Percentiles rank a stretch among this genome's conserved stretches.
phyloP scores from a whole-genome alignment of 73 alveolate species.

The Tetrahymena elliotti region DNA sequence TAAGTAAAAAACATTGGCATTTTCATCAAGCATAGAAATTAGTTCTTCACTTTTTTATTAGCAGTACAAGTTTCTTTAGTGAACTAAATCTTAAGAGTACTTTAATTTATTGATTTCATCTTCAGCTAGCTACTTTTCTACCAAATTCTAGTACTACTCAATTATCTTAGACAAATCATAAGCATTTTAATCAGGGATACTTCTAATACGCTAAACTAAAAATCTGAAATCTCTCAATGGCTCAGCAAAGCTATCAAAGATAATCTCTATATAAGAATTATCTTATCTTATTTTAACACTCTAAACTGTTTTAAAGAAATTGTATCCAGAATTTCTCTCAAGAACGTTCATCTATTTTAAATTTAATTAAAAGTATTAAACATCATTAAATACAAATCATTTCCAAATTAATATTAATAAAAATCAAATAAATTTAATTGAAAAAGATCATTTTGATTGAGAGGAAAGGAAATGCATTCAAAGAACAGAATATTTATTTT shows the following conservation, averaged over 20 bases:
- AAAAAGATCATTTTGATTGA: too few species aligned
- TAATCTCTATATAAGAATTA: not conserved
- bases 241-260: not conserved
- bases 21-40: not conserved
- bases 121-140: not conserved
- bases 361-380: too few species aligned
- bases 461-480: too few species aligned
- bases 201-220: not conserved
- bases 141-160: not conserved
- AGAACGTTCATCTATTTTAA: not conserved
- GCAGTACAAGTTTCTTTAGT: not conserved
- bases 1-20: not conserved
- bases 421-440: too few species aligned
- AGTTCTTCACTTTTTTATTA: not conserved
- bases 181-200: not conserved
- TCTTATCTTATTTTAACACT: not conserved
- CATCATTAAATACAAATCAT: too few species aligned
- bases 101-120: not conserved
- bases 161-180: not conserved
- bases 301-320: not conserved
- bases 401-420: too few species aligned
- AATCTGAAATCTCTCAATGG: not conserved
- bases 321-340: not conserved
- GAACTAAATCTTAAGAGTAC: not conserved
- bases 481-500: too few species aligned